Conservation (phyloP, 1,284 basidiomycete genomes). For the Cutaneotrichosporon cutaneum region DNA sequence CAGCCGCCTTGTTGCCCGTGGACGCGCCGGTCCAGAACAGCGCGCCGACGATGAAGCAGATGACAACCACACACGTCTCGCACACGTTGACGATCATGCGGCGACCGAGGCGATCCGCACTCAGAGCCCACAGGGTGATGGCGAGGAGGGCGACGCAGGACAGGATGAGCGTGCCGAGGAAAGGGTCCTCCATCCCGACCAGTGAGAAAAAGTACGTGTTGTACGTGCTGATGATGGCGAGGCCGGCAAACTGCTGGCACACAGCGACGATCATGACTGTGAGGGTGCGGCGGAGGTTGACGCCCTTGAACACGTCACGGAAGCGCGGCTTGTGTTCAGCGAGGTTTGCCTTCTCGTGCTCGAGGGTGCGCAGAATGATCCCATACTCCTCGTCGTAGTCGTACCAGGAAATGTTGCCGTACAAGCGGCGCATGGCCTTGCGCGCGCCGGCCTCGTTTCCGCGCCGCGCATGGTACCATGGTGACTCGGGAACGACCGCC, state of each 20-base stretch:
- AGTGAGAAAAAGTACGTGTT: constrained; percentile 34
- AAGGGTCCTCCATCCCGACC: constrained; percentile 30
- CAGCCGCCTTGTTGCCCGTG: constrained; percentile 21
- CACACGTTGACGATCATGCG: constrained; percentile 14
- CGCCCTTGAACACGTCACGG: constrained; percentile 22
- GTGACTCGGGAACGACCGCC: constrained; percentile 20
- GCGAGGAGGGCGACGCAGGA: constrained; percentile 18
- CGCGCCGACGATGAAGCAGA: constrained; percentile 26
- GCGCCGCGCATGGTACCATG: constrained; percentile 25
- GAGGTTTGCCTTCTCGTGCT: constrained; percentile 23
- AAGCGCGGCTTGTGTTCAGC: constrained; percentile 4
- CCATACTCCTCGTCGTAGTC: constrained; percentile 36
- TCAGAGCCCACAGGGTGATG: constrained; percentile 17
- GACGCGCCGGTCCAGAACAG: constrained; percentile 26
- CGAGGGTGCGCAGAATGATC: constrained; percentile 28
- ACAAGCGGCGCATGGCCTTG: constrained; percentile 26
- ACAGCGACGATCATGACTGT: constrained; percentile 21
- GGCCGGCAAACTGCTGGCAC: constrained; percentile 24
- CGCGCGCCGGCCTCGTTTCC: constrained; percentile 26
- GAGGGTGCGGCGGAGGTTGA: constrained; percentile 27
- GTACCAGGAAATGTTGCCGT: constrained; percentile 33
- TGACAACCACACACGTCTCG: constrained; percentile 15
- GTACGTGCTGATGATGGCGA: constrained; percentile 29
- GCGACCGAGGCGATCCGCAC: constrained; percentile 28
- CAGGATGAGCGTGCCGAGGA: constrained; percentile 29